phyloP scores from a whole-genome alignment of 306 rosid genomes.

The Benincasa hispida region DNA sequence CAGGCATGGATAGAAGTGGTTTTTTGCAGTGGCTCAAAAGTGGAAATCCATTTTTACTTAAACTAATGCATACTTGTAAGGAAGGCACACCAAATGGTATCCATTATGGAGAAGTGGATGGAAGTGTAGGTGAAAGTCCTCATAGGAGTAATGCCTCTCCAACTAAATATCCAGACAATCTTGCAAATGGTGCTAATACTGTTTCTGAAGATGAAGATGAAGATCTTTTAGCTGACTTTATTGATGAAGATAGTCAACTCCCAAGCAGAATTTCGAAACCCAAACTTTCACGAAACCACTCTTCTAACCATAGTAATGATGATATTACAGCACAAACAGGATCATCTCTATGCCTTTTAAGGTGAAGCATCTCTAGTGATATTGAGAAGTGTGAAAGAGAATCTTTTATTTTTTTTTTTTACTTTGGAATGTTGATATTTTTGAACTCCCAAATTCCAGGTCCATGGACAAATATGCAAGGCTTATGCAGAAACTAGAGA shows the following conservation, averaged over 20 bases:
- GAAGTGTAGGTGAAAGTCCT: conserved; percentile 25
- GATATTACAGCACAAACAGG: conserved; percentile 77
- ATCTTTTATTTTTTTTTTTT: neutral
- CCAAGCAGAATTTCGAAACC: conserved; percentile 81
- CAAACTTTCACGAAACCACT: conserved; percentile 27
- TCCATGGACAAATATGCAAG: conserved; percentile 97
- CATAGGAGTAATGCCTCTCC: conserved; percentile 46
- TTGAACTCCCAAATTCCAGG: conserved; percentile 40
- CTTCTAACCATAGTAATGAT: conserved; percentile 37
- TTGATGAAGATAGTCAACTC: conserved; percentile 98
- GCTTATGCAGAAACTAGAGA: conserved; percentile 90
- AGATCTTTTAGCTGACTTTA: conserved; percentile 98
- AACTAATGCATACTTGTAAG: conserved; percentile 30
- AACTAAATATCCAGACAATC: conserved; percentile 27
- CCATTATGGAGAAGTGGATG: conserved; percentile 42
- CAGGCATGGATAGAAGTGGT: conserved; percentile 42
- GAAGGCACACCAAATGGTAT: conserved; percentile 54
- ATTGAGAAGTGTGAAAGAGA: neutral
- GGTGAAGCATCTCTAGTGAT: conserved; percentile 37
- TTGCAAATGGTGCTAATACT: conserved; percentile 47
- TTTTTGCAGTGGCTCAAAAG: conserved; percentile 61
- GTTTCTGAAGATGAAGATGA: conserved; percentile 79
- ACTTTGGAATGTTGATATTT: neutral
- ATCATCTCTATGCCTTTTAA: conserved; percentile 78
- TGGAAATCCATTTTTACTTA: conserved; percentile 79